A percentile compares a stretch with the other conserved stretches of the same genome.
These are phyloP conservation scores for Debaryomyces hansenii DNA, from an alignment of 805 yeast species.

Conservation along the genomic window DNA sequence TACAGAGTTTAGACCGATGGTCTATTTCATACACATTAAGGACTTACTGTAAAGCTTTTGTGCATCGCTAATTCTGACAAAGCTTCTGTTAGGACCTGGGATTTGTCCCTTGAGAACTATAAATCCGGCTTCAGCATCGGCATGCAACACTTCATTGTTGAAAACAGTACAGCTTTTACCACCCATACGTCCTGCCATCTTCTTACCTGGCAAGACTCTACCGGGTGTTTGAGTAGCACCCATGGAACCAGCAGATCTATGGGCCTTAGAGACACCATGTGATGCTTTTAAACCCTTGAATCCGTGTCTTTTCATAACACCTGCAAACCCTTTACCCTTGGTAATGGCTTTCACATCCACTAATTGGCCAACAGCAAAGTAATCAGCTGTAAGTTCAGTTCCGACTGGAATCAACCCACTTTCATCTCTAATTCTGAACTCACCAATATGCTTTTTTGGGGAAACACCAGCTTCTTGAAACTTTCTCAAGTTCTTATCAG, in stretches of 20 bases:
- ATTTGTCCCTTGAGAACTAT: slow-evolving; percentile 85
- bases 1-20: slow-evolving; percentile 1
- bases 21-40: slow-evolving; percentile 12
- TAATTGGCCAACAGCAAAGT: slow-evolving; percentile 76
- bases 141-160: slow-evolving; percentile 74
- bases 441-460: slow-evolving; percentile 74
- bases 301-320: slow-evolving; percentile 96
- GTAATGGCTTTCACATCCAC: slow-evolving; percentile 79
- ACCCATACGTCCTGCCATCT: slow-evolving; percentile 99
- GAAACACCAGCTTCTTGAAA: slow-evolving; percentile 77
- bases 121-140: slow-evolving; percentile 78
- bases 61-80: slow-evolving; percentile 78
- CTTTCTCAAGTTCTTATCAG: slow-evolving; percentile 65
- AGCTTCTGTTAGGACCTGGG: slow-evolving; percentile 82
- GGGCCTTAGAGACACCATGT: slow-evolving; percentile 92
- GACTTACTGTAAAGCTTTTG: slow-evolving; percentile 51
- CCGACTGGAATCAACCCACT: slow-evolving; percentile 74
- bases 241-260: slow-evolving; percentile 95
- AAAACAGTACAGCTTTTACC: slow-evolving; percentile 68
- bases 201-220: slow-evolving; percentile 92
- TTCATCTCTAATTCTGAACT: slow-evolving; percentile 74
- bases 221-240: slow-evolving; percentile 97
- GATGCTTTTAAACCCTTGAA: slow-evolving; percentile 88
- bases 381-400: slow-evolving; percentile 76
- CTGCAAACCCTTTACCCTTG: slow-evolving; percentile 96